phyloP scores from a whole-genome alignment of 805 yeast genomes.

The Lachancea sp. region DNA sequence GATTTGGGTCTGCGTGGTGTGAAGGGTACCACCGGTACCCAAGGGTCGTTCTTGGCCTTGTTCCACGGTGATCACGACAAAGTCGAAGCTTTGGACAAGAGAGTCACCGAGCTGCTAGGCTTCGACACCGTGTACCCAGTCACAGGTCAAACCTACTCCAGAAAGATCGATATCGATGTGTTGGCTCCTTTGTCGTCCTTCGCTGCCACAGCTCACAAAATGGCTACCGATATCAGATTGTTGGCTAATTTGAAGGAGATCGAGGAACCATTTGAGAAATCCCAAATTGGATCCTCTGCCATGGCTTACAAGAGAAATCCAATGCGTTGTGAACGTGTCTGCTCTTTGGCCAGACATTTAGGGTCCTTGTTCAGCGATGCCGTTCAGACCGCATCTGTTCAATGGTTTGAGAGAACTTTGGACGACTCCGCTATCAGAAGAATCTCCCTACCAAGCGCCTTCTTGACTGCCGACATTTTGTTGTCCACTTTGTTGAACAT shows the following conservation, averaged over 20 bases:
- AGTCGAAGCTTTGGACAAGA: slow-evolving; percentile 86
- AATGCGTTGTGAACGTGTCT: slow-evolving; percentile 98
- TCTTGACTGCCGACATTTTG: slow-evolving; percentile 90
- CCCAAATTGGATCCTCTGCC: slow-evolving; percentile 97
- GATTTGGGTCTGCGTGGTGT: slow-evolving; percentile 97
- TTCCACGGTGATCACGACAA: slow-evolving; percentile 97
- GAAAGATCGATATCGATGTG: slow-evolving; percentile 95
- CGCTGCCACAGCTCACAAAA: slow-evolving; percentile 94
- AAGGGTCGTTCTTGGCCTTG: slow-evolving; percentile 88
- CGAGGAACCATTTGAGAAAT: slow-evolving; percentile 97
- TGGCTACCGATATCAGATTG: slow-evolving; percentile 94
- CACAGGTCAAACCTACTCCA: slow-evolving; percentile 98
- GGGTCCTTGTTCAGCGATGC: slow-evolving; percentile 90
- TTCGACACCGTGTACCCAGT: slow-evolving; percentile 94
- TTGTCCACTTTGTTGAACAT: slow-evolving; percentile 85
- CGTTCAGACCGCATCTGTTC: slow-evolving; percentile 93
- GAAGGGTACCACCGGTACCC: slow-evolving; percentile 99
- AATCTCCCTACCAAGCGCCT: slow-evolving; percentile 93
- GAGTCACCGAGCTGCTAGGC: slow-evolving; percentile 88
- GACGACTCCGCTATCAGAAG: slow-evolving; percentile 98
- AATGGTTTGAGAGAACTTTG: slow-evolving; percentile 98
- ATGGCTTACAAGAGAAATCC: slow-evolving; percentile 99
- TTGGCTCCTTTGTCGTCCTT: slow-evolving; percentile 87
- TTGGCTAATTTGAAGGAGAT: slow-evolving; percentile 94
- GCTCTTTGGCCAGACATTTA: slow-evolving; percentile 95